phyloP scores from a whole-genome alignment of 768 basidiomycete species.

The Boletus tomentosulus region DNA sequence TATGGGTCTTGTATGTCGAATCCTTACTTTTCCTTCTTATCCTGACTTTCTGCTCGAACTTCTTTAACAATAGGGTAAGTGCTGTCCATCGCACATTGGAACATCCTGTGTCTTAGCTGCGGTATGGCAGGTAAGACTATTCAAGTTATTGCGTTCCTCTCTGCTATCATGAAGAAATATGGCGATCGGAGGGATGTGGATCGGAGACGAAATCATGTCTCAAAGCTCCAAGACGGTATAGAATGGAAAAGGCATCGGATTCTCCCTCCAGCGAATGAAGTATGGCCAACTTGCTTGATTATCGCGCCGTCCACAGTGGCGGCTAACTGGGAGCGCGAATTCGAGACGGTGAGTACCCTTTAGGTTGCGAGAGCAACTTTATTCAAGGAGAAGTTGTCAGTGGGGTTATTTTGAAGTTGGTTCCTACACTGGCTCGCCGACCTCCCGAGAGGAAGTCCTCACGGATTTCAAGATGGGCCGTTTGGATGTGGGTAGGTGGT shows the following conservation, averaged over 20 bases:
- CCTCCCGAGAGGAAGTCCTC: constrained; percentile 54
- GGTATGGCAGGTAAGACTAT: constrained; percentile 78
- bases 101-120: constrained; percentile 1
- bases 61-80: constrained; percentile 25
- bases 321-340: constrained; percentile 87
- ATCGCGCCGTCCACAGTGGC: constrained; percentile 84
- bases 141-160: constrained; percentile 84
- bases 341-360: constrained; percentile 56
- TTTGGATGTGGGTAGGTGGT: constrained; percentile 70
- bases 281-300: constrained; percentile 87
- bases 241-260: constrained; percentile 50
- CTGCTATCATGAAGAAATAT: constrained; percentile 85
- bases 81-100: not conserved
- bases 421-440: constrained; percentile 52
- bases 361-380: not conserved
- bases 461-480: constrained; percentile 77
- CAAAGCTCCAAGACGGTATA: constrained; percentile 53
- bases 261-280: constrained; percentile 62
- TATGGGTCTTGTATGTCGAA: constrained; percentile 72
- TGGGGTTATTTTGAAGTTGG: constrained; percentile 96
- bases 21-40: not conserved
- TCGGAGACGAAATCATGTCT: constrained; percentile 65
- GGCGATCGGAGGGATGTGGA: constrained; percentile 62
- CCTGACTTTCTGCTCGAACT: not conserved
- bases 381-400: constrained; percentile 35